A percentile compares a stretch with the other conserved stretches of the same genome.
Evolutionary conservation across 73 alveolate genomes (phyloP).

Genomic region (Halteria grandinella): DNA sequence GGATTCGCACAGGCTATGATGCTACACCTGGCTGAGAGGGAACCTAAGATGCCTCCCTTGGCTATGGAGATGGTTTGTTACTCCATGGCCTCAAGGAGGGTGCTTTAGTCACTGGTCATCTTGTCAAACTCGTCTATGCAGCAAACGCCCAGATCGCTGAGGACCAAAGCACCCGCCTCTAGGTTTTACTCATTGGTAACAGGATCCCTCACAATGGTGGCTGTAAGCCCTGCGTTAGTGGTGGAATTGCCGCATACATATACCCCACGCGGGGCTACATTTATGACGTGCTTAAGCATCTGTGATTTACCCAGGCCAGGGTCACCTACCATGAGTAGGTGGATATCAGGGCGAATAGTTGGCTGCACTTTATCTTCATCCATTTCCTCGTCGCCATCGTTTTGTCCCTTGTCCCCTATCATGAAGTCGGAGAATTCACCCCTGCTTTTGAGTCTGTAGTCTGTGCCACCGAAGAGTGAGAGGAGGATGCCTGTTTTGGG

Average conservation of each 20-base stretch:
- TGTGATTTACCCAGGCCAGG: slow-evolving; percentile 92
- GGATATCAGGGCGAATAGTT: slow-evolving; percentile 74
- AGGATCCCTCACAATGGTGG: slow-evolving; percentile 71
- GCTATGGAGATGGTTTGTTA: slow-evolving; percentile 88
- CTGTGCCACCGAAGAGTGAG: slow-evolving; percentile 86
- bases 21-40: slow-evolving; percentile 82
- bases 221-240: slow-evolving; percentile 90
- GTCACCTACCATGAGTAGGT: slow-evolving; percentile 81
- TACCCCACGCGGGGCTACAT: slow-evolving; percentile 83
- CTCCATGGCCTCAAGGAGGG: slow-evolving; percentile 91
- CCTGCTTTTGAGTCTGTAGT: slow-evolving; percentile 55
- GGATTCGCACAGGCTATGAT: slow-evolving; percentile 88
- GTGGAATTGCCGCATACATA: slow-evolving; percentile 89
- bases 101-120: slow-evolving; percentile 83
- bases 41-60: slow-evolving; percentile 87
- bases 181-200: slow-evolving; percentile 71
- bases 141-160: slow-evolving; percentile 90
- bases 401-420: slow-evolving; percentile 14
- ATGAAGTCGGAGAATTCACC: slow-evolving; percentile 37
- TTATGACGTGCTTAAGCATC: slow-evolving; percentile 75
- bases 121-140: slow-evolving; percentile 94
- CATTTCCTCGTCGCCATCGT: slow-evolving; percentile 32
- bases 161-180: slow-evolving; percentile 92
- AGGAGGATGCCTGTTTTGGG: slow-evolving; percentile 87
- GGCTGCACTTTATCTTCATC: slow-evolving; percentile 31